These are phyloP conservation scores for Mycena venus DNA, from an alignment of 768 basidiomycete genomes.

Conservation along the genomic window DNA sequence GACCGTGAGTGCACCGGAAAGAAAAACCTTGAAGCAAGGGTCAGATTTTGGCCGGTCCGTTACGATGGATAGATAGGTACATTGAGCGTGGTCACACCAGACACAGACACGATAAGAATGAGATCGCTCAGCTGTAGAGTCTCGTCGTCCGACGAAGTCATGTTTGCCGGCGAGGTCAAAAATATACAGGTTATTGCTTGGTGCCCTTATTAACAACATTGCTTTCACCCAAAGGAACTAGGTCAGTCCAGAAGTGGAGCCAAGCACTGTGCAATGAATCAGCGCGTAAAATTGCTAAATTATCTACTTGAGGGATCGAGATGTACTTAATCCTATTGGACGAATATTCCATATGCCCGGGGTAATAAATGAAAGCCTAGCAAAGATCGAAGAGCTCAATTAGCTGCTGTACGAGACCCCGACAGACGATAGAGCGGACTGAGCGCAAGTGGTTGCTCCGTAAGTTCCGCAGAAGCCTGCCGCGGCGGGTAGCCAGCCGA, in stretches of 20 bases:
- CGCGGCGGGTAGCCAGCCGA: too few species aligned
- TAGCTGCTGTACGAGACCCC: too few species aligned
- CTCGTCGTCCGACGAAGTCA: background rate
- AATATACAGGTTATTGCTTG: background rate
- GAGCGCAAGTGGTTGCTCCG: too few species aligned
- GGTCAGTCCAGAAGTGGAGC: background rate
- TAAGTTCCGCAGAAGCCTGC: too few species aligned
- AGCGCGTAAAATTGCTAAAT: background rate
- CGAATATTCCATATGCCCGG: too few species aligned
- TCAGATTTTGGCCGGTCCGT: background rate
- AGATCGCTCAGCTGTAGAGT: constrained; percentile 30
- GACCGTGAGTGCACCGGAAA: constrained; percentile 40
- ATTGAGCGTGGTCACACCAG: constrained; percentile 43
- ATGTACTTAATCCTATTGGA: background rate
- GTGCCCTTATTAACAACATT: background rate
- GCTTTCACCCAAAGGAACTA: background rate
- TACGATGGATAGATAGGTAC: constrained; percentile 15
- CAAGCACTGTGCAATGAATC: background rate
- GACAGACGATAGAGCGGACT: too few species aligned
- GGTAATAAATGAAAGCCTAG: too few species aligned
- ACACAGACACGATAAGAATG: constrained; percentile 35
- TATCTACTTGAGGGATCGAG: background rate
- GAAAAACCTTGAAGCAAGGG: constrained; percentile 34
- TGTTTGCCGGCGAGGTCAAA: background rate
- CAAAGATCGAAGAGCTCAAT: too few species aligned